Percentiles rank a stretch among this genome's conserved stretches.
These are phyloP conservation scores for Aspergillus affinis DNA, from an alignment of 495 filamentous ascomycete species.

Conservation along the genomic window DNA sequence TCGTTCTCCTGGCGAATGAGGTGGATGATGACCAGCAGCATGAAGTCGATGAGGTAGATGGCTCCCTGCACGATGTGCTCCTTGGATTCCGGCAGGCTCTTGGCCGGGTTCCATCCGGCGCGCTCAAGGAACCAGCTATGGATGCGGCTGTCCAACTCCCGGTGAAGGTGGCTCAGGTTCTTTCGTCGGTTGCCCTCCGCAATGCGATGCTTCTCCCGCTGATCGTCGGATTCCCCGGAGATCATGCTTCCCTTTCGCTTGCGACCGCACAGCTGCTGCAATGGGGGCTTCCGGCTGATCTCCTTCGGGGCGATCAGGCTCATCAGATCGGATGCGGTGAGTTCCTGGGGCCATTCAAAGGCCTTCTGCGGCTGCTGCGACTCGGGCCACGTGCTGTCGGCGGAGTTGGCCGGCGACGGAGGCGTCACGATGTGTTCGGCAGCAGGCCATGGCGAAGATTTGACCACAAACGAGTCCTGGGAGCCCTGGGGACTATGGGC, in stretches of 20 bases:
- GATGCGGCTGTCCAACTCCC: slow-evolving; percentile 42
- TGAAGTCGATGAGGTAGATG: slow-evolving; percentile 45
- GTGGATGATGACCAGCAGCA: slow-evolving; percentile 41
- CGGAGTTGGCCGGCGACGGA: slow-evolving; percentile 45
- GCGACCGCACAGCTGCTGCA: slow-evolving; percentile 47
- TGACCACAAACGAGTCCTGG: slow-evolving; percentile 42
- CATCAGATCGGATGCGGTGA: slow-evolving; percentile 38
- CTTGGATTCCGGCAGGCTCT: slow-evolving; percentile 47
- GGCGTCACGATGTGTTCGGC: slow-evolving; percentile 37
- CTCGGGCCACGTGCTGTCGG: slow-evolving; percentile 46
- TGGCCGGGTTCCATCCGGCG: slow-evolving; percentile 47
- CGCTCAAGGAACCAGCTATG: slow-evolving; percentile 46
- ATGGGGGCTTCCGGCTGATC: slow-evolving; percentile 44
- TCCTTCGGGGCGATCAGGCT: slow-evolving; percentile 40
- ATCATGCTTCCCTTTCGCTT: slow-evolving; percentile 46
- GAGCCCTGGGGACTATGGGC: slow-evolving; percentile 37
- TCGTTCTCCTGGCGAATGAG: slow-evolving; percentile 44
- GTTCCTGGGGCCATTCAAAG: slow-evolving; percentile 38
- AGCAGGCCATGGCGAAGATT: slow-evolving; percentile 32
- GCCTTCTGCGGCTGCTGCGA: slow-evolving; percentile 33
- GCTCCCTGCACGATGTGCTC: slow-evolving; percentile 50
- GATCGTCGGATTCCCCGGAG: slow-evolving; percentile 39
- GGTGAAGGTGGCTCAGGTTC: slow-evolving; percentile 44
- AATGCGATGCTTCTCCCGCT: slow-evolving; percentile 48
- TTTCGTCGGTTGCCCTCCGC: slow-evolving; percentile 49